Conservation (phyloP, 371 early-diverging fungal species). For the Circinella minor region DNA sequence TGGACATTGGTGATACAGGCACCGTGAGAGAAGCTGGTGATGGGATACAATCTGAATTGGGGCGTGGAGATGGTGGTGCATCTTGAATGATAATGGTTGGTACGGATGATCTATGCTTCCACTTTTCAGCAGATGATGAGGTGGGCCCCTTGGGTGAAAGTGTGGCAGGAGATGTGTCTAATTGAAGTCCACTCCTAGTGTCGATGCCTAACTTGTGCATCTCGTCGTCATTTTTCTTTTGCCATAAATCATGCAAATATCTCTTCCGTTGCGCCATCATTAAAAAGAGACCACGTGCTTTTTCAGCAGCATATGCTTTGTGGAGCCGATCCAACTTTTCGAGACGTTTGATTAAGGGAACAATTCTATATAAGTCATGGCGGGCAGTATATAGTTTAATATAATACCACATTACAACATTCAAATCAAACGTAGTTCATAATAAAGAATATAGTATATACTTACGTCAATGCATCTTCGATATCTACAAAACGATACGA, state of each 20-base stretch:
- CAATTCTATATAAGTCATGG: slow-evolving; percentile 25
- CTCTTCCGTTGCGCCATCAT: slow-evolving; percentile 43
- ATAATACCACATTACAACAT: too few species aligned
- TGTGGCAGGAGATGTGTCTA: slow-evolving; percentile 12
- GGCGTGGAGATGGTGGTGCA: slow-evolving; percentile 22
- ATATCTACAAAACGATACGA: slow-evolving; percentile 57
- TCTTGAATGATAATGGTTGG: slow-evolving; percentile 48
- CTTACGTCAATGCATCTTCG: slow-evolving; percentile 58
- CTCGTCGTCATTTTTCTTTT: slow-evolving; percentile 50
- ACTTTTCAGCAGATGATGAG: neutral
- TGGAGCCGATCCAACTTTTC: slow-evolving; percentile 47
- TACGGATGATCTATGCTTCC: slow-evolving; percentile 21
- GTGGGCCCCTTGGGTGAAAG: slow-evolving; percentile 9
- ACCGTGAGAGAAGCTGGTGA: slow-evolving; percentile 16
- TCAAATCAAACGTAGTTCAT: too few species aligned
- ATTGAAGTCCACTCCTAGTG: slow-evolving; percentile 12
- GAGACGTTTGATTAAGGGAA: slow-evolving; percentile 43
- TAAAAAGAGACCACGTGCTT: slow-evolving; percentile 50
- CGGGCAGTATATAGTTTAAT: neutral
- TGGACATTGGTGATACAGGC: slow-evolving; percentile 39
- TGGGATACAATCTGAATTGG: slow-evolving; percentile 8
- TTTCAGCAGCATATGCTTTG: slow-evolving; percentile 48
- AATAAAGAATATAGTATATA: neutral
- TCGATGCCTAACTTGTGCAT: slow-evolving; percentile 35
- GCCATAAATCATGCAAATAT: slow-evolving; percentile 46